Base-by-base conservation (phyloP, 805 yeast genomes). In the Phaffomyces antillensis region DNA sequence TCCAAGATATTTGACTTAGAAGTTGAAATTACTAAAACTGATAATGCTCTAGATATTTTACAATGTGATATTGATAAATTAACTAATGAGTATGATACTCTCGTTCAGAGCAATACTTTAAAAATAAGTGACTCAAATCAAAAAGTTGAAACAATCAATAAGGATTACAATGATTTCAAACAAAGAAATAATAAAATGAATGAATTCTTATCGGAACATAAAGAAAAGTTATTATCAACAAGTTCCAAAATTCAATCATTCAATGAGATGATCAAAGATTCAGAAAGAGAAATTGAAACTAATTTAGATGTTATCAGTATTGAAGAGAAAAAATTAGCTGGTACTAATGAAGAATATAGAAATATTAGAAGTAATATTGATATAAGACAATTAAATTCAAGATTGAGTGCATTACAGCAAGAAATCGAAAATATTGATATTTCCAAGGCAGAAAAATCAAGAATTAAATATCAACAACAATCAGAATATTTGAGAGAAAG, bases 351-450 rank as follows among this genome's bases (percentile, higher is more conserved):
- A 42, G 76, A 79, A 41, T 81, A 83, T 52, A 75, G 87, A 28
- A 79, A 78, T 45, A 65, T 87, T 9, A 66, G 76, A 32, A 81
- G 82, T 37, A 86, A 84, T 49, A 54, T 86, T 31, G 86, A 83
- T 48, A 66, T 81, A 13, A 61, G 82, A 12, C 65, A 66, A 7
- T 56, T 79, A 26, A 64, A 67, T 17, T 44, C 39, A 1, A 75
- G 78, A 43, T 52, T 76, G 0, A 55, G 52, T 0, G 54, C 55
- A 2, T 60, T 73, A 6, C 70, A 70, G 11, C 41, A 52, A 0
- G 67, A 70, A 16, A 69, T 86, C 6, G 50, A 45, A 0, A 66
- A 64, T 3, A 61, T 85, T 15, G 79, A 83, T 55, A 59, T 71
- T 1, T 68, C 67, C 16, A 70, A 78, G 47, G 87, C 96, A 0